A percentile compares a stretch with the other conserved stretches of the same genome.
Conservation (phyloP, 495 filamentous ascomycete genomes). For the Aspergillus carlsbadensis region DNA sequence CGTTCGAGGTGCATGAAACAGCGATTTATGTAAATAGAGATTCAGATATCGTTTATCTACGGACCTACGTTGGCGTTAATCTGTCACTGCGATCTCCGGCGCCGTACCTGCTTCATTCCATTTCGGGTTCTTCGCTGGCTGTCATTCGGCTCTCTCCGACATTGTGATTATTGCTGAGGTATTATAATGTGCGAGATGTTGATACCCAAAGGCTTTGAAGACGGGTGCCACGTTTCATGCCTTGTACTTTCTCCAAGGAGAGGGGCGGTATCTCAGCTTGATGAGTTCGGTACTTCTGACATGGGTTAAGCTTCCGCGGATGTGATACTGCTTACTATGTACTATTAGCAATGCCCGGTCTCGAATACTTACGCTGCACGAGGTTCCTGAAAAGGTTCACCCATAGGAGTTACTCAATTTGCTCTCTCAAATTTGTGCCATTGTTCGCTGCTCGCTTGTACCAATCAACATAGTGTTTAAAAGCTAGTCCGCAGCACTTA, state of each 20-base stretch:
- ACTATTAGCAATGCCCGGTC: background rate
- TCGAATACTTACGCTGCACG: background rate
- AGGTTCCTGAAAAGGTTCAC: too few relatives aligned
- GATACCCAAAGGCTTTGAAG: background rate
- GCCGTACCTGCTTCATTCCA: constrained; percentile 4
- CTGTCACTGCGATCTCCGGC: constrained; percentile 17
- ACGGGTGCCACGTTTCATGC: background rate
- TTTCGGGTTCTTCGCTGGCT: background rate
- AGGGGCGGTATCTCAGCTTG: background rate
- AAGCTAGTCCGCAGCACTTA: background rate
- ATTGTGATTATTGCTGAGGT: background rate
- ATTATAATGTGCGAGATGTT: background rate
- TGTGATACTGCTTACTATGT: background rate
- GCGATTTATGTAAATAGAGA: constrained; percentile 49
- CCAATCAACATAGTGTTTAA: background rate
- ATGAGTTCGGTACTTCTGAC: background rate
- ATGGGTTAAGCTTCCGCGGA: background rate
- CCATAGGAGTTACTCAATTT: too few relatives aligned
- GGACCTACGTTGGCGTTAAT: constrained; percentile 41
- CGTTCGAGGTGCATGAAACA: constrained; percentile 25
- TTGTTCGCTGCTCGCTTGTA: too few relatives aligned
- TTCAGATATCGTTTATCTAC: constrained; percentile 39
- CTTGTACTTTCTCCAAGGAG: background rate
- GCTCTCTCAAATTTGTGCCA: too few relatives aligned
- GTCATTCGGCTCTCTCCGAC: background rate